Percentiles rank a stretch among this genome's conserved stretches.
These are phyloP conservation scores for Calamus simplicifolius DNA, from an alignment of 176 grass and related monocot genomes.

Conservation along the genomic window DNA sequence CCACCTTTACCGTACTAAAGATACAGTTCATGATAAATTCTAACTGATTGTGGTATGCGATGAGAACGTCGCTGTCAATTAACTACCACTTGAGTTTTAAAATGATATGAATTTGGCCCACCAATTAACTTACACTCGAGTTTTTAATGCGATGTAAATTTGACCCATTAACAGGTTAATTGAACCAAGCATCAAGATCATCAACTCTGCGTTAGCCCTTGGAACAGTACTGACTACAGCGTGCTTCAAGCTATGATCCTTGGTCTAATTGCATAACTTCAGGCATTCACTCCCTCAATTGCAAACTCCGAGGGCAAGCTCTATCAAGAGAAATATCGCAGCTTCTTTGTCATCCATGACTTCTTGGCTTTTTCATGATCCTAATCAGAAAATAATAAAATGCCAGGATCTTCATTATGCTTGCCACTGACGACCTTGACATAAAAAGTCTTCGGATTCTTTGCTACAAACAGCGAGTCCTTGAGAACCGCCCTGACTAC, in stretches of 20 bases:
- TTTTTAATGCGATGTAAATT: too few species aligned
- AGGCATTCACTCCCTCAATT: slow-evolving; percentile 42
- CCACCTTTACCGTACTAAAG: too few species aligned
- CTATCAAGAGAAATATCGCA: slow-evolving; percentile 9
- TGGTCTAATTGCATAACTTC: slow-evolving; percentile 45
- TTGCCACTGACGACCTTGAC: slow-evolving; percentile 47
- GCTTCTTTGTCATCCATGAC: slow-evolving; percentile 66
- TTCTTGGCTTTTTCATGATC: slow-evolving; percentile 39
- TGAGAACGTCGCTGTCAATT: too few species aligned
- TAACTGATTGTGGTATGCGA: too few species aligned
- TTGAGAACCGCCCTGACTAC: too few species aligned
- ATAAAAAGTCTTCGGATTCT: slow-evolving; percentile 50
- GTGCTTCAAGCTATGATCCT: slow-evolving; percentile 37
- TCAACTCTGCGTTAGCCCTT: slow-evolving; percentile 50
- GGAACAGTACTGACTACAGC: slow-evolving; percentile 65
- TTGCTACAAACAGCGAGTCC: too few species aligned
- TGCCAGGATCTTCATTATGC: slow-evolving; percentile 56
- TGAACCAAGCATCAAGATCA: slow-evolving; percentile 49
- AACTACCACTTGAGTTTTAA: too few species aligned
- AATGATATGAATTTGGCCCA: too few species aligned
- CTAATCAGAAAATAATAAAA: slow-evolving; percentile 50
- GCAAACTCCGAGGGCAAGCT: neutral
- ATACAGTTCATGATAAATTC: too few species aligned
- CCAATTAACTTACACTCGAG: too few species aligned
- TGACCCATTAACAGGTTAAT: neutral